Evolutionary conservation across 2,329 filamentous ascomycete genomes (phyloP), one percentile per base, ranked within the genome.

Genomic region (Fusarium transvaalense): DNA sequence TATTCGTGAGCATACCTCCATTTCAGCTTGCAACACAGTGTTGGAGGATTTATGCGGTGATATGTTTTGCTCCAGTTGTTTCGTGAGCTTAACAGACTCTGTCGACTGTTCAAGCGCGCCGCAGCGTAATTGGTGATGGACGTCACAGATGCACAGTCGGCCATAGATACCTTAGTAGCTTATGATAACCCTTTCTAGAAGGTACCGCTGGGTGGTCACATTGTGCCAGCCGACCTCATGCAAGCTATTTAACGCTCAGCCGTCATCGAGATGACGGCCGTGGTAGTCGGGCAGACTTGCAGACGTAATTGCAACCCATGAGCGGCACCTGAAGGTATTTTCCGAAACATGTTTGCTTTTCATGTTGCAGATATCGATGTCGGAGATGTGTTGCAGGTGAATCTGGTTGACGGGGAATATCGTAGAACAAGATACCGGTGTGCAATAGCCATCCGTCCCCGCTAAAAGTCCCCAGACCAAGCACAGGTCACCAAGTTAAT

Each of bases 401-500:
- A 25, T 55, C 27, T 35, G 59, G 35, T 47, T 25, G 31, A 50
- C 19, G 13, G 15, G 17, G 34, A 56, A 51, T 19, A 38, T 45
- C 35, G 38, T 39, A 39, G 64, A 54, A 61, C 51, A 47, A 39
- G 38, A 38, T 27, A 38, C 21, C 61, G 56, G 61, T 35, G 50
- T 53, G 31, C 43, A 53, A 59, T n/a, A 35, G 47, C 8, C 23
- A 6, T 25, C 45, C 37, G 54, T 61, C 63, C 57, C 68, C 69
- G 39, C 66, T 64, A 56, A 64, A 62, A 61, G 35, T 37, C 37
- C 57, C 67, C 50, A 57, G 61, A 21, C 47, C 17, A 51, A 67
- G 59, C 45, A 71, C 62, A 63, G 71, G 25, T 56, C 58, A 48
- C 68, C 41, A 64, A 66, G 61, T 43, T 53, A 61, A 54, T 59